Evolutionary conservation across 768 basidiomycete species (phyloP).

Genomic region (Boletus sensibilis): DNA sequence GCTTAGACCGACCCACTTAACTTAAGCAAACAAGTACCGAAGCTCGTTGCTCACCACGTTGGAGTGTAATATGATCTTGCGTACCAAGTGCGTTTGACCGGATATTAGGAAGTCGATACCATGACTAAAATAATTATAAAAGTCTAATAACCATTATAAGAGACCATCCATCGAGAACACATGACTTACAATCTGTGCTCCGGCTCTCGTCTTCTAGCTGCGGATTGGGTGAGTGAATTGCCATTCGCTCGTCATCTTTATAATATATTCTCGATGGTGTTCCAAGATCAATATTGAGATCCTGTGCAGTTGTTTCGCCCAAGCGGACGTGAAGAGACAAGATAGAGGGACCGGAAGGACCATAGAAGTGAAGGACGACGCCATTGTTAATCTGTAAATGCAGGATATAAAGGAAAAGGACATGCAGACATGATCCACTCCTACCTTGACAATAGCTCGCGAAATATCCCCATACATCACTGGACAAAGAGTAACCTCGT

Average conservation of each 20-base stretch:
- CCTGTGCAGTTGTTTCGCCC: constrained; percentile 79
- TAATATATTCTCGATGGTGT: constrained; percentile 75
- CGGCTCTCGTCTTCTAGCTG: constrained; percentile 45
- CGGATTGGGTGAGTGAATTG: constrained; percentile 61
- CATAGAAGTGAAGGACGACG: constrained; percentile 66
- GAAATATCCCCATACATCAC: constrained; percentile 72
- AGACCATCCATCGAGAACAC: not conserved
- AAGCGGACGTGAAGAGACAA: constrained; percentile 58
- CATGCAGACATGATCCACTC: not conserved
- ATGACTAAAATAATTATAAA: constrained; percentile 92
- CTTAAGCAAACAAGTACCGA: not conserved
- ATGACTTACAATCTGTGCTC: constrained; percentile 49
- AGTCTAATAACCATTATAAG: constrained; percentile 50
- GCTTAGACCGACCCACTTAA: constrained; percentile 43
- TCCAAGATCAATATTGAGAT: constrained; percentile 75
- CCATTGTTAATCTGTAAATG: constrained; percentile 64
- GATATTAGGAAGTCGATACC: constrained; percentile 86
- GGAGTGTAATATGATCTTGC: constrained; percentile 84
- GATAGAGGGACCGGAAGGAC: constrained; percentile 40
- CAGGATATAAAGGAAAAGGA: not conserved
- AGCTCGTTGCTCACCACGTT: constrained; percentile 65
- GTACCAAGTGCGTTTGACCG: constrained; percentile 65
- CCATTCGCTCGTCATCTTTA: constrained; percentile 89
- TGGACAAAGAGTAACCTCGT: constrained; percentile 64
- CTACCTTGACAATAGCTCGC: constrained; percentile 66